Evolutionary conservation across 78 protist genomes (phyloP).

Genomic region (Dictyostelium purpureum): DNA sequence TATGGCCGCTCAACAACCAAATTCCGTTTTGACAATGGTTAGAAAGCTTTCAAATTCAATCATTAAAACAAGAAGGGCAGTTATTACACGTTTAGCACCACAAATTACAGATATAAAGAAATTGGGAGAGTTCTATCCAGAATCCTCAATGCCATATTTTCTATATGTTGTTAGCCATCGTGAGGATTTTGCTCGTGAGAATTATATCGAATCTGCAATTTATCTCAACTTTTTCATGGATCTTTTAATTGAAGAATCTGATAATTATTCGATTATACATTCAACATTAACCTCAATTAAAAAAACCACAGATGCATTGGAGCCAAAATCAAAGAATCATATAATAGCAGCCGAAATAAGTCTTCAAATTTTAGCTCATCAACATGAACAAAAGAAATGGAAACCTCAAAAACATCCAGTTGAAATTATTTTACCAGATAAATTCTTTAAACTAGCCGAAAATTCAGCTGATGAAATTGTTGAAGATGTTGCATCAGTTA

Average conservation of each 20-base stretch:
- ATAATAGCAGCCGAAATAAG: conserved; percentile 9
- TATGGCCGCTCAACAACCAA: conserved; percentile 56
- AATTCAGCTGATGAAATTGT: background rate
- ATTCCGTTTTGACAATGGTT: background rate
- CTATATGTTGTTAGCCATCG: conserved; percentile 27
- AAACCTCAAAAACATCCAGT: conserved; percentile 38
- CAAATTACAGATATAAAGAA: background rate
- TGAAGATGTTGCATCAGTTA: background rate
- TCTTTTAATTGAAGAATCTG: conserved; percentile 51
- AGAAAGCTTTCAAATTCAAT: conserved; percentile 2
- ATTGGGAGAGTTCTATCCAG: conserved; percentile 33
- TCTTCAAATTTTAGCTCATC: conserved; percentile 16
- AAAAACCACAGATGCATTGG: conserved; percentile 6
- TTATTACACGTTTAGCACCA: conserved; percentile 6
- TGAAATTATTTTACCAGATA: background rate
- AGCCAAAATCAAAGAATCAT: conserved; percentile 11
- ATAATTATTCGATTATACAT: conserved; percentile 50
- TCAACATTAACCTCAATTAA: background rate
- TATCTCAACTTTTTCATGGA: conserved; percentile 40
- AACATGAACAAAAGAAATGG: conserved; percentile 64
- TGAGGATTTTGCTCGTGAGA: conserved; percentile 2
- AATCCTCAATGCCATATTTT: conserved; percentile 48
- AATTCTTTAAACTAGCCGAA: background rate
- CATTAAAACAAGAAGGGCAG: conserved; percentile 36
- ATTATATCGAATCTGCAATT: background rate